Evolutionary conservation across 495 filamentous ascomycete species (phyloP).

Genomic region (Aspergillus egyptiacus): DNA sequence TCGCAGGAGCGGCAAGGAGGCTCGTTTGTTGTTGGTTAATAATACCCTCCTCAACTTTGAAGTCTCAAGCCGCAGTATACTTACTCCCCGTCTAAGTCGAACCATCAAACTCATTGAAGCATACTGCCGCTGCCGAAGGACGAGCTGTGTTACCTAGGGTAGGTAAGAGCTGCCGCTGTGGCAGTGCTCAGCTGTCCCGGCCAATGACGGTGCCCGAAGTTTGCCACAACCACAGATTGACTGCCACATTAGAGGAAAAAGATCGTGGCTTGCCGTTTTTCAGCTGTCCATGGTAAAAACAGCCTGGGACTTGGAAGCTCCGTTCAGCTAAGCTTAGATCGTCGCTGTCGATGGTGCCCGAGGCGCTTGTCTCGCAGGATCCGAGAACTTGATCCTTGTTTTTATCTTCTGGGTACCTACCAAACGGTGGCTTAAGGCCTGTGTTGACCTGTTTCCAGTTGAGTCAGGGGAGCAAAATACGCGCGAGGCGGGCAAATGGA

Average conservation of each 20-base stretch:
- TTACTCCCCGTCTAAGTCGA: no score
- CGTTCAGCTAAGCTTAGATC: slow-evolving; percentile 10
- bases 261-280: slow-evolving; percentile 9
- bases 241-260: slow-evolving; percentile 16
- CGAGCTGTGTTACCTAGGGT: no score
- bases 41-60: no score
- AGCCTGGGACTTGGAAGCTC: slow-evolving; percentile 14
- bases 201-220: not conserved
- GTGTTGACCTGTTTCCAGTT: slow-evolving; percentile 1
- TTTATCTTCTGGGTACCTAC: no score
- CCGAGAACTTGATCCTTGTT: not conserved
- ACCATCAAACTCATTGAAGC: no score
- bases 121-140: no score
- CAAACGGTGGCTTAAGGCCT: no score
- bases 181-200: slow-evolving; percentile 15
- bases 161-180: no score
- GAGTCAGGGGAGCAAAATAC: not conserved
- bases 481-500: not conserved
- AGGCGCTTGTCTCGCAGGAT: not conserved
- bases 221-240: slow-evolving; percentile 14
- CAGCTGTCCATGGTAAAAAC: slow-evolving; percentile 10
- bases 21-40: no score
- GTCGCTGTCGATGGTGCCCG: not conserved
- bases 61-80: no score
- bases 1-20: no score